Evolutionary conservation across 108 stramenopile genomes (phyloP).

Genomic region (Skeletonema potamos): DNA sequence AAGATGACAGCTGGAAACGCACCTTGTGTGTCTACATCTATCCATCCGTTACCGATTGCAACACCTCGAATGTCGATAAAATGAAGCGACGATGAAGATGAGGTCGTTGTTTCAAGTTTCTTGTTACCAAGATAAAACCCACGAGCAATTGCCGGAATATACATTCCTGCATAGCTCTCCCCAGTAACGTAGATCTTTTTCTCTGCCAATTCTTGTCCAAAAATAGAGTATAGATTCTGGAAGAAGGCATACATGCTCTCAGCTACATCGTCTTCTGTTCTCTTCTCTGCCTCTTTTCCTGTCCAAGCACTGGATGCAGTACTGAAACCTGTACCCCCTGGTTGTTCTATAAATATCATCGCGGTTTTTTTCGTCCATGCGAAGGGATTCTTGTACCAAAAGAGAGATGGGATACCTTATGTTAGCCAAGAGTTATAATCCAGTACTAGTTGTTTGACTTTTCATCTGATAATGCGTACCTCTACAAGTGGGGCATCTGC

Average conservation of each 20-base stretch:
- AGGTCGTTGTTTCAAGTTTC: constrained; percentile 9
- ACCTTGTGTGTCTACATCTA: constrained; percentile 66
- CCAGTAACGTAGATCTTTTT: constrained; percentile 82
- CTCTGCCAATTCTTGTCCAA: constrained; percentile 50
- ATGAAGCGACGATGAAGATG: neutral
- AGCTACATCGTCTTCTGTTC: constrained; percentile 47
- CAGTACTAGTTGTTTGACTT: neutral
- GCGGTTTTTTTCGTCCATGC: constrained; percentile 49
- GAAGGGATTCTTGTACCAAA: constrained; percentile 23
- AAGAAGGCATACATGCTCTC: constrained; percentile 41
- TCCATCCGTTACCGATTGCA: constrained; percentile 73
- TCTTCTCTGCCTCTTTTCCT: constrained; percentile 21
- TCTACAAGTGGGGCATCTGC: constrained; percentile 34
- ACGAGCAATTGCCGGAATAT: constrained; percentile 74
- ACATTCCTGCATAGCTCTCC: constrained; percentile 86
- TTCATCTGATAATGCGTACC: neutral
- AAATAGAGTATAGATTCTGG: constrained; percentile 47
- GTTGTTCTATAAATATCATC: constrained; percentile 45
- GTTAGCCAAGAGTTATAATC: neutral
- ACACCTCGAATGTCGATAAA: constrained; percentile 53
- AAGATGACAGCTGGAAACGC: too few relatives aligned
- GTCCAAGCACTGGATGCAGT: constrained; percentile 39
- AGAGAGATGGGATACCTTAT: neutral
- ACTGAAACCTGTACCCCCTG: constrained; percentile 49
- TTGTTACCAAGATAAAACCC: constrained; percentile 54